phyloP scores from a whole-genome alignment of 129 eudicot species.

The Erigeron canadensis region DNA sequence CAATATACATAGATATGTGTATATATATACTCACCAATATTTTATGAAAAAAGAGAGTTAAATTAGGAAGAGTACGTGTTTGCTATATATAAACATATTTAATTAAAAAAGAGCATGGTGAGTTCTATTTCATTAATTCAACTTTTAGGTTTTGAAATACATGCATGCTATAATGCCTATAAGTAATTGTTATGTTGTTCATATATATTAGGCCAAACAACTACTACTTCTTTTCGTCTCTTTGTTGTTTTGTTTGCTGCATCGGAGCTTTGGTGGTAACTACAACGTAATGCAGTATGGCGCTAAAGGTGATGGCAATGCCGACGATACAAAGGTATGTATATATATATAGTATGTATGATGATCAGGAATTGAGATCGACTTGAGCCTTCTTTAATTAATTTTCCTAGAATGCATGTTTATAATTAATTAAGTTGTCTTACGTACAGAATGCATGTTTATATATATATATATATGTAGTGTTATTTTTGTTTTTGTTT shows the following conservation, averaged over 20 bases:
- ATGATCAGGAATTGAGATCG: no score
- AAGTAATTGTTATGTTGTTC: not conserved
- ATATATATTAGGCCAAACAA: not conserved
- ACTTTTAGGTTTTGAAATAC: not conserved
- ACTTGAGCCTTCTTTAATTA: no score
- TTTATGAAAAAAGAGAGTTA: constrained; percentile 10
- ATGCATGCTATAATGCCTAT: not conserved
- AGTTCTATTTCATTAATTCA: not conserved
- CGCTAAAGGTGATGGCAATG: constrained; percentile 30
- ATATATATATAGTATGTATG: no score
- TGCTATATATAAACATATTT: no score
- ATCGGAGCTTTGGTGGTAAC: not conserved
- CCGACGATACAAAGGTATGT: constrained; percentile 30
- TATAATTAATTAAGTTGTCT: no score
- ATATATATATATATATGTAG: no score
- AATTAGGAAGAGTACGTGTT: no score
- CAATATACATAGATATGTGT: constrained; percentile 1
- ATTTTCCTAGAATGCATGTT: no score
- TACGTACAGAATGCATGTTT: no score
- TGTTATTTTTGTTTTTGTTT: no score
- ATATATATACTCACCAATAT: constrained; percentile 23
- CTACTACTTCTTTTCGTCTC: constrained; percentile 4
- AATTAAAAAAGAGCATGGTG: constrained; percentile 14
- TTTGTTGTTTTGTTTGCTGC: constrained; percentile 22
- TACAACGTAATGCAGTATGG: constrained; percentile 36